Conservation (phyloP, 768 basidiomycete species). For the Russula sp. region DNA sequence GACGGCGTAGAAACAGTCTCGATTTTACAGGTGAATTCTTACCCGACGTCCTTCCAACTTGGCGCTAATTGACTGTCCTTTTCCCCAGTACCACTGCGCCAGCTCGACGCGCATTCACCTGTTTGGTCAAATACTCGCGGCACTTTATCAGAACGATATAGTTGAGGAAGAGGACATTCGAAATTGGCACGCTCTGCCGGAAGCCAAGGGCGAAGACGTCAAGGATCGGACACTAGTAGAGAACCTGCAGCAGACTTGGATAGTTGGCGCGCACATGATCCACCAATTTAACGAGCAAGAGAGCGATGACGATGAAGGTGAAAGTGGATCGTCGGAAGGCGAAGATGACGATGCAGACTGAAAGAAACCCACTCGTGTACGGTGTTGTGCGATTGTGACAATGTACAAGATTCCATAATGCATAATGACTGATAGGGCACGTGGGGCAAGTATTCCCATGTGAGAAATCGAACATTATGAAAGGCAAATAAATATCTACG, state of each 20-base stretch:
- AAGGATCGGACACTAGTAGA: constrained; percentile 45
- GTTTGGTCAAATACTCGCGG: constrained; percentile 83
- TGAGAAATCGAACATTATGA: neutral
- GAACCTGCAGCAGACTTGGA: constrained; percentile 66
- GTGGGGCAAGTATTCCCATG: neutral
- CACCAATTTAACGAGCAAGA: constrained; percentile 80
- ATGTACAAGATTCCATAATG: no score
- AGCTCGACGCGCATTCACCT: constrained; percentile 58
- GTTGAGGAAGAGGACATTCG: constrained; percentile 88
- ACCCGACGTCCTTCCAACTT: no score
- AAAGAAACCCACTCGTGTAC: constrained; percentile 4
- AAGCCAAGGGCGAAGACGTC: constrained; percentile 51
- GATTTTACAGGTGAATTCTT: constrained; percentile 64
- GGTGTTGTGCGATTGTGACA: neutral
- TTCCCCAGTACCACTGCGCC: constrained; percentile 60
- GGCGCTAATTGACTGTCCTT: no score
- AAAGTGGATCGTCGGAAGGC: constrained; percentile 29
- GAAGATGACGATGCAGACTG: constrained; percentile 33
- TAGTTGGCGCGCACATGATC: constrained; percentile 69
- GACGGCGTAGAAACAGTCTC: constrained; percentile 79
- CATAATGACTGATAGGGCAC: neutral
- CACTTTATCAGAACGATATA: constrained; percentile 88
- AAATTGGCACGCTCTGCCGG: constrained; percentile 69
- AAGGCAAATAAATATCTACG: constrained; percentile 1
- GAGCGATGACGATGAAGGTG: constrained; percentile 44